These are phyloP conservation scores for Pythium grandisporangium DNA, from an alignment of 352 stramenopile species.

Conservation along the genomic window DNA sequence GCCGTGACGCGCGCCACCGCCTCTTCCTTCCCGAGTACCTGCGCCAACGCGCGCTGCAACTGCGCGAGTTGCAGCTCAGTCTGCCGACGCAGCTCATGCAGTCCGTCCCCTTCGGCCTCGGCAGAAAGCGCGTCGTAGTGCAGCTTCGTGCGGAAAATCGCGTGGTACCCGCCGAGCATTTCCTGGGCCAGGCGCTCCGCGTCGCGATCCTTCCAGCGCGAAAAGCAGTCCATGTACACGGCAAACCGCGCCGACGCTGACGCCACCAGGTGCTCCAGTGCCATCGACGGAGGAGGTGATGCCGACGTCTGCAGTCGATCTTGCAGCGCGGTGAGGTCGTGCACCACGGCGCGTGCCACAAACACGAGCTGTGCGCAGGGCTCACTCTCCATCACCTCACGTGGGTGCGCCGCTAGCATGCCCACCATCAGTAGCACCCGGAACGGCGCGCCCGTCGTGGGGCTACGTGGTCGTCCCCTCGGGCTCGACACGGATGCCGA, in stretches of 20 bases:
- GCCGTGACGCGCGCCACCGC: slow-evolving; percentile 19
- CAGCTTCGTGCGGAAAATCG: slow-evolving; percentile 31
- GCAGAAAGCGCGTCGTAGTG: slow-evolving; percentile 29
- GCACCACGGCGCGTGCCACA: slow-evolving; percentile 26
- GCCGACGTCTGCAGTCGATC: slow-evolving; percentile 18
- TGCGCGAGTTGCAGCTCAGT: slow-evolving; percentile 54
- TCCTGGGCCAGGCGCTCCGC: slow-evolving; percentile 39
- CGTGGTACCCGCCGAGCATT: slow-evolving; percentile 41
- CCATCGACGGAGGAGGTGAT: slow-evolving; percentile 8
- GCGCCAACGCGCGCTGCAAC: slow-evolving; percentile 36
- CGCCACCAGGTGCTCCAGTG: slow-evolving; percentile 30
- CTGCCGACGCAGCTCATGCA: slow-evolving; percentile 41
- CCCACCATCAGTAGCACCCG: slow-evolving; percentile 66
- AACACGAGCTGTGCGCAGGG: slow-evolving; percentile 31
- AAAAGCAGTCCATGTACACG: slow-evolving; percentile 64
- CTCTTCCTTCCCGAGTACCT: slow-evolving; percentile 39
- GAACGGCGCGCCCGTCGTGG: slow-evolving; percentile 27
- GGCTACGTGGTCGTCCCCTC: no score
- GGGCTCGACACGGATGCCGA: slow-evolving; percentile 7
- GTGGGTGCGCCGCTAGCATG: slow-evolving; percentile 55
- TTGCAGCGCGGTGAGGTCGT: slow-evolving; percentile 25
- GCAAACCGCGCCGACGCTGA: slow-evolving; percentile 42
- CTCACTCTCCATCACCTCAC: slow-evolving; percentile 50
- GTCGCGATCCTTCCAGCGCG: slow-evolving; percentile 48
- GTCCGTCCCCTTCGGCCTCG: slow-evolving; percentile 27